Evolutionary conservation across 2,329 filamentous ascomycete genomes (phyloP).

Genomic region (Tolypocladium tundrense): DNA sequence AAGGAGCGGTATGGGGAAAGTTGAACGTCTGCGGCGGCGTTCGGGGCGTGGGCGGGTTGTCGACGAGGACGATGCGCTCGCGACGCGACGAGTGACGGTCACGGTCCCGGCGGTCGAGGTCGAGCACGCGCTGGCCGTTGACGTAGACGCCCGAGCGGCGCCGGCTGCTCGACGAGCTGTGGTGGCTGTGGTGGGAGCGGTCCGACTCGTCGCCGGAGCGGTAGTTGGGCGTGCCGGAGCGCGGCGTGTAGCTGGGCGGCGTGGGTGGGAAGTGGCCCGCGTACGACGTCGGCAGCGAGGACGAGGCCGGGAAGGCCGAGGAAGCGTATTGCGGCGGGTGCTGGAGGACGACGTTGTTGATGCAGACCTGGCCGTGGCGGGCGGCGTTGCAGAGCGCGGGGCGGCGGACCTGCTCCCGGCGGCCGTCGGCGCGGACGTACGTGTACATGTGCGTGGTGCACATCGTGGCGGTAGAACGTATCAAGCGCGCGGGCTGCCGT

Average conservation of each 20-base stretch:
- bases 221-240: constrained; percentile 19
- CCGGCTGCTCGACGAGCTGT: constrained; percentile 12
- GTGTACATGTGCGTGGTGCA: constrained; percentile 38
- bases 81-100: constrained; percentile 14
- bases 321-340: constrained; percentile 28
- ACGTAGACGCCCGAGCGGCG: constrained; percentile 17
- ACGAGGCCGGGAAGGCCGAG: background rate
- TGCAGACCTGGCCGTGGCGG: constrained; percentile 30
- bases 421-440: constrained; percentile 36
- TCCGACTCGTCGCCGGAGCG: constrained; percentile 28
- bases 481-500: background rate
- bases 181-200: constrained; percentile 20
- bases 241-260: constrained; percentile 25
- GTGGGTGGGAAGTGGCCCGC: constrained; percentile 27
- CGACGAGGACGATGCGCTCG: constrained; percentile 34
- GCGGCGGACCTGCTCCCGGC: constrained; percentile 20
- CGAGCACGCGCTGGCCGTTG: constrained; percentile 25
- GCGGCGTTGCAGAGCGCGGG: constrained; percentile 27
- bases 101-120: constrained; percentile 20
- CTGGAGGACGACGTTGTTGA: constrained; percentile 27
- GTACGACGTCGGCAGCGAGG: constrained; percentile 15
- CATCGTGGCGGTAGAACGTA: constrained; percentile 28
- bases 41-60: constrained; percentile 33
- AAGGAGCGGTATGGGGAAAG: constrained; percentile 28
- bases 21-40: constrained; percentile 33